Base-by-base conservation (phyloP, 805 yeast genomes). In the Kodamaea nitidulidarum region DNA sequence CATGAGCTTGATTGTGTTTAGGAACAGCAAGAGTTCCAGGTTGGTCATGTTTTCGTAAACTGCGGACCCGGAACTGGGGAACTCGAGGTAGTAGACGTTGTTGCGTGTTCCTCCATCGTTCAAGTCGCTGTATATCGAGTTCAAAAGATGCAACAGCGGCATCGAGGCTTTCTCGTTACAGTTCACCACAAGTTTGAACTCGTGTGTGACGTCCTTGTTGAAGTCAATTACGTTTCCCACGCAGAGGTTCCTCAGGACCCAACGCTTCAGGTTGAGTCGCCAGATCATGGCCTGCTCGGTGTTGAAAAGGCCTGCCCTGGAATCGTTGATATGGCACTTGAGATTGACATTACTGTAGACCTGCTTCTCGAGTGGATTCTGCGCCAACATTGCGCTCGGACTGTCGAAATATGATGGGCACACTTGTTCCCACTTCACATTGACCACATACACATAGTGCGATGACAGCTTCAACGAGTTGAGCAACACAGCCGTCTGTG, bases 271-370 rank as follows among this genome's bases (percentile, higher is more conserved):
- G 41, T 63, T 60, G 32, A 55, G 45, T 40, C 48, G 56, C 65
- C 67, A 61, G 24, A 63, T 51, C 24, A 63, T 48, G 29, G 61
- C 57, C 39, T 65, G 70, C 45, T 65, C 71, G 40, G 16, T 20
- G 26, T 37, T 37, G 40, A 37, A 33, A 21, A 27, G 22, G 33
- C 31, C 31, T 11, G 35, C 26, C 14, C 26, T 27, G 12, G 35
- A 15, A 6, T 33, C 30, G 21, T 37, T 31, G 32, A 22, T 22
- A n/a, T 37, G 40, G 20, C 25, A 20, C 11, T 21, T n/a, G 22
- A 35, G 30, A 8, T 18, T 17, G 5, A 18, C 18, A 14, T 30
- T 25, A 20, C 26, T 22, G 6, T 33, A 32, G 2, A 30, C 35
- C 20, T 22, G 17, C 18, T 11, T 15, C 14, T 22, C 26, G 18